Base-by-base conservation (phyloP, 805 yeast genomes). In the Scheffersomyces coipomensis region DNA sequence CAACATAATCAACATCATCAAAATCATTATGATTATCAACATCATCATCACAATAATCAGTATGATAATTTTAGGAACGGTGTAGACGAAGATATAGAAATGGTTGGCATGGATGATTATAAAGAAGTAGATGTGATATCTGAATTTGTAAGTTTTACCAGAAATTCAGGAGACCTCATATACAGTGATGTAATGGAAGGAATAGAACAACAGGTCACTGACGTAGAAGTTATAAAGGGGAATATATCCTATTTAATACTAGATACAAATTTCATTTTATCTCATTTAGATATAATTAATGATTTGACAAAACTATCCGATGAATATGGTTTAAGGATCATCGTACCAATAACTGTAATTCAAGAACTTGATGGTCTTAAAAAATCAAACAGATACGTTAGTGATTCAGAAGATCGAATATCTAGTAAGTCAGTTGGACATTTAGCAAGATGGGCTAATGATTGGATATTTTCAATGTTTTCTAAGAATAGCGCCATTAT, bases 321-420 rank as follows among this genome's bases (percentile, higher is more conserved):
- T 0, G 43, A 58, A 10, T 81, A 68, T 51, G 66, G 72, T 13
- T 75, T 79, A 35, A 55, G 55, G 34, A 65, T 90, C 1, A 66
- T 90, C 0, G 67, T 90, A 3, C 98, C 98, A 0, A 64, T 64
- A 4, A 76, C 81, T 1, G 93, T 84, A 2, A 66, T 87, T 11
- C 70, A 66, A 29, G 98, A 90, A 55, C 68, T 90, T n/a, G 97
- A 90, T 60, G 90, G 90, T 0, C 65, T 90, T 46, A 90, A 90
- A 53, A 64, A 56, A 2, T 68, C 80, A 0, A 39, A 47, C 1
- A 40, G 51, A 44, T 37, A 24, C 11, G 49, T 49, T 10, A 41
- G 39, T 21, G 59, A 44, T 10, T 35, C 45, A 8, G 19, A 15
- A 5, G 49, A 42, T n/a, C 33, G 38, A 12, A 24, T 56, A 4